Evolutionary conservation across 2,329 filamentous ascomycete genomes (phyloP), one percentile per base, ranked within the genome.

Genomic region (Hirsutella minnesotensis): DNA sequence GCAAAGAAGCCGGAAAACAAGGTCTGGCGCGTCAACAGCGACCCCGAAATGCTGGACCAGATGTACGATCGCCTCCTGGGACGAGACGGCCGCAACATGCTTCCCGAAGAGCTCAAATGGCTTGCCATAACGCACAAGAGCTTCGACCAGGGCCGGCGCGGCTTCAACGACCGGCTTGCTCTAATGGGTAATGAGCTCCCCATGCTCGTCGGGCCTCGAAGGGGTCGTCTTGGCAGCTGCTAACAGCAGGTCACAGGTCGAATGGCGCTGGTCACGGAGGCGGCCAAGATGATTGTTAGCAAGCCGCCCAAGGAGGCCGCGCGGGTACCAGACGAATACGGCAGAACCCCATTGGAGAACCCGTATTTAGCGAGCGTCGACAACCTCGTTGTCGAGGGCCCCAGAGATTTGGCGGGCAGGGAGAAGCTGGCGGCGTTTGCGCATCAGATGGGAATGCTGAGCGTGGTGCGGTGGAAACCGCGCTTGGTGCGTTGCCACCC

Each of bases 81-180:
- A 5, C 70, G 69, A 38, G 79, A 75, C 38, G 86, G 85, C 44
- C 77, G 84, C 51, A 76, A 74, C 53, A 61, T 92, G 60, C 70
- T 98, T 45, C 81, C 83, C 2, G 89, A 95, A 15, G 90, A 98
- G 66, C 72, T 92, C 48, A 96, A 95, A 68, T 98, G 92, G 92
- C 69, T 96, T 56, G 89, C 89, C 24, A 78, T 98, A 44, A 98
- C 92, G 51, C 92, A 96, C 64, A 96, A 96, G 76, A 95, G 88
- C 65, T 96, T 95, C 58, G 90, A 98, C 60, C 88, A 96, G 58
- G 92, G 89, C 41, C 74, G 87, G 56, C 81, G 89, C 70, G 90
- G 90, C 1, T 95, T 90, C 67, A 98, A 98, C 61, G 90, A 95
- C 56, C 78, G 86, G 48, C 69, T 98, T 62, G 86, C 88, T n/a